These are phyloP conservation scores for Trametes meyenii DNA, from an alignment of 768 basidiomycete genomes.

Conservation along the genomic window DNA sequence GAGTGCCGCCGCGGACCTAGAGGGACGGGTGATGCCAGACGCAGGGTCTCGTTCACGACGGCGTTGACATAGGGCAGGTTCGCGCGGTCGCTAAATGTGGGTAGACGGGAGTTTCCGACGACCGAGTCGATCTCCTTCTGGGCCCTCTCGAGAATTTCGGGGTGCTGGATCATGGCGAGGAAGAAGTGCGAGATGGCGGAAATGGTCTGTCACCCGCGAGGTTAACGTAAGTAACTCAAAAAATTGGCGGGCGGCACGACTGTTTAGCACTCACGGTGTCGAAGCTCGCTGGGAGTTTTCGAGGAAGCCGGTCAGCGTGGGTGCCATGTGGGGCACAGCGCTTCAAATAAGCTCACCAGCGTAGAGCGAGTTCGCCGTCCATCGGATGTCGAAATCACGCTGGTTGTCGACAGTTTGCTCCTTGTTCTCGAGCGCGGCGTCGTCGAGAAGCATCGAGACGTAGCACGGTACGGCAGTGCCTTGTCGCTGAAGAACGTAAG, in stretches of 20 bases:
- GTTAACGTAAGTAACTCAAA: not conserved
- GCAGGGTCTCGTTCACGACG: conserved; percentile 54
- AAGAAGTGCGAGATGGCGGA: conserved; percentile 62
- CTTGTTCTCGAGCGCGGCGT: conserved; percentile 35
- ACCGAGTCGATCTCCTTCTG: conserved; percentile 69
- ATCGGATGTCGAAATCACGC: conserved; percentile 71
- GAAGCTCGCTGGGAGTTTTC: conserved; percentile 46
- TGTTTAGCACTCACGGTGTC: conserved; percentile 53
- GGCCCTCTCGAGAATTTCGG: conserved; percentile 56
- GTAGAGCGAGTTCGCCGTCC: conserved; percentile 87
- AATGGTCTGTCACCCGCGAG: conserved; percentile 44
- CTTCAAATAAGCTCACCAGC: conserved; percentile 36
- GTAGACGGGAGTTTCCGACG: conserved; percentile 57
- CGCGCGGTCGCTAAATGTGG: conserved; percentile 57
- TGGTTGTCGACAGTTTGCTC: conserved; percentile 34
- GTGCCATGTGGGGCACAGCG: not conserved
- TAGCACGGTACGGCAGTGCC: conserved; percentile 45
- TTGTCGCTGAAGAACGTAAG: conserved; percentile 31
- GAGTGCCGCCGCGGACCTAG: conserved; percentile 43
- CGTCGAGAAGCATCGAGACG: conserved; percentile 57
- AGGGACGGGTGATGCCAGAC: conserved; percentile 61
- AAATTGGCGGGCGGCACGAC: conserved; percentile 12
- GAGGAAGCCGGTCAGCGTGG: not conserved
- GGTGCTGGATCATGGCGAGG: conserved; percentile 66
- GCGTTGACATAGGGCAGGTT: conserved; percentile 61